Percentiles rank a stretch among this genome's conserved stretches.
phyloP scores from a whole-genome alignment of 805 yeast species.

The Cyberlindnera nakhonratchasimensis region DNA sequence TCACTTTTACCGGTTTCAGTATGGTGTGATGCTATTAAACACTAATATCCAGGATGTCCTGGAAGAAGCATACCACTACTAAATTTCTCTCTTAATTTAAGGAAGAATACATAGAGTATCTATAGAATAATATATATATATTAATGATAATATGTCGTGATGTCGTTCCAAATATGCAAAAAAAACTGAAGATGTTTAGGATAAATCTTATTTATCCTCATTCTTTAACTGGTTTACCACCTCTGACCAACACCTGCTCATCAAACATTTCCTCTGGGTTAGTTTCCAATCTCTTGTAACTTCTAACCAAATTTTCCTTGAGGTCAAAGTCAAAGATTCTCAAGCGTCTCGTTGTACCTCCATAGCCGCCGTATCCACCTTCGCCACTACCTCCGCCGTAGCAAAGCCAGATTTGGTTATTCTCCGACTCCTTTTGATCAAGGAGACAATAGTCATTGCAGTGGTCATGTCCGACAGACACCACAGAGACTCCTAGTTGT shows the following conservation, averaged over 20 bases:
- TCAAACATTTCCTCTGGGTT: slow-evolving; percentile 45
- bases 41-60: slow-evolving; percentile 36
- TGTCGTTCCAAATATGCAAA: slow-evolving; percentile 1
- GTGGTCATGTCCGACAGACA: slow-evolving; percentile 92
- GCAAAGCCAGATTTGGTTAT: slow-evolving; percentile 64
- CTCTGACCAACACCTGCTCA: slow-evolving; percentile 36
- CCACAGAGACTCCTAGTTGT: slow-evolving; percentile 67
- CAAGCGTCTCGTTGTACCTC: slow-evolving; percentile 77
- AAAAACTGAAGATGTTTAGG: too few relatives aligned
- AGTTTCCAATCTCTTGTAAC: slow-evolving; percentile 74
- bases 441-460: slow-evolving; percentile 85
- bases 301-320: slow-evolving; percentile 36
- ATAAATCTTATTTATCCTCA: too few relatives aligned
- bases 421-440: slow-evolving; percentile 29
- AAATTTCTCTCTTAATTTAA: too few relatives aligned
- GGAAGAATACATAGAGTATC: too few relatives aligned
- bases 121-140: too few relatives aligned
- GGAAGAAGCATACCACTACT: slow-evolving; percentile 18
- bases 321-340: slow-evolving; percentile 68
- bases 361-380: slow-evolving; percentile 95
- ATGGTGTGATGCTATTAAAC: slow-evolving; percentile 35
- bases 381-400: slow-evolving; percentile 94
- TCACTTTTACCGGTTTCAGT: slow-evolving; percentile 37
- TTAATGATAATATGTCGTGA: not conserved
- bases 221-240: slow-evolving; percentile 14